These are phyloP conservation scores for Mucor sp. DNA, from an alignment of 371 early-diverging fungal species.

Conservation along the genomic window DNA sequence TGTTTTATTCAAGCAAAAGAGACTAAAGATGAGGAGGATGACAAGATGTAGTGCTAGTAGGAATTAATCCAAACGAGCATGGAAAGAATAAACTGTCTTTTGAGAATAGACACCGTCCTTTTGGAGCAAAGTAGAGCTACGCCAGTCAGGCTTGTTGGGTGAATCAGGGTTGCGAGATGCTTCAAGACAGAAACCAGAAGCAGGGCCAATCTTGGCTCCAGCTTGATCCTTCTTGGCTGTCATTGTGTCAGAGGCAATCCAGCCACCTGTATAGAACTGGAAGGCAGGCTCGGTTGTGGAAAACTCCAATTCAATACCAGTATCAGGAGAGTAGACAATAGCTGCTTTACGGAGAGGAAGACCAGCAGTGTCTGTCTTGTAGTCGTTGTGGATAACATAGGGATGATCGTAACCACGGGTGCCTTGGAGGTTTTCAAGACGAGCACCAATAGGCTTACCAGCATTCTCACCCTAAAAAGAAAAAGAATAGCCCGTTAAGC, in stretches of 20 bases:
- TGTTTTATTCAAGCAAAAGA: no score
- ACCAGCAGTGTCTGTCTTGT: slow-evolving; percentile 34
- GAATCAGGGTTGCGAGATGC: slow-evolving; percentile 70
- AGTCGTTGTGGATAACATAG: slow-evolving; percentile 53
- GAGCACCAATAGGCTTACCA: slow-evolving; percentile 44
- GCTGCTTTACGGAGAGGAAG: slow-evolving; percentile 49
- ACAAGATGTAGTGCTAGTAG: no score
- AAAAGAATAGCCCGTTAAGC: no score
- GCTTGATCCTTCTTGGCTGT: slow-evolving; percentile 47
- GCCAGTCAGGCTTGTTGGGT: slow-evolving; percentile 63
- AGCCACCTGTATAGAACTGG: slow-evolving; percentile 79
- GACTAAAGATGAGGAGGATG: not conserved
- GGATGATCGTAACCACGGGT: slow-evolving; percentile 68
- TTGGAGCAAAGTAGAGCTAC: slow-evolving; percentile 47
- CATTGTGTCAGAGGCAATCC: slow-evolving; percentile 33
- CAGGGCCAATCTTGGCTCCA: slow-evolving; percentile 27
- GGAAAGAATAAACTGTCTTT: slow-evolving; percentile 53
- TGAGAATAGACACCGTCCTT: slow-evolving; percentile 49
- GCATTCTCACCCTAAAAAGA: slow-evolving; percentile 35
- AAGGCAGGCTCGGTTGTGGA: slow-evolving; percentile 71
- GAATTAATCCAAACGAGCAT: slow-evolving; percentile 32
- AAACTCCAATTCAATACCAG: slow-evolving; percentile 64
- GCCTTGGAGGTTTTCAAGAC: slow-evolving; percentile 38
- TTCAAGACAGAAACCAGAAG: slow-evolving; percentile 72
- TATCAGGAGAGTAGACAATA: slow-evolving; percentile 52